Conservation (phyloP, 371 early-diverging fungal genomes). For the Circinella minor region DNA sequence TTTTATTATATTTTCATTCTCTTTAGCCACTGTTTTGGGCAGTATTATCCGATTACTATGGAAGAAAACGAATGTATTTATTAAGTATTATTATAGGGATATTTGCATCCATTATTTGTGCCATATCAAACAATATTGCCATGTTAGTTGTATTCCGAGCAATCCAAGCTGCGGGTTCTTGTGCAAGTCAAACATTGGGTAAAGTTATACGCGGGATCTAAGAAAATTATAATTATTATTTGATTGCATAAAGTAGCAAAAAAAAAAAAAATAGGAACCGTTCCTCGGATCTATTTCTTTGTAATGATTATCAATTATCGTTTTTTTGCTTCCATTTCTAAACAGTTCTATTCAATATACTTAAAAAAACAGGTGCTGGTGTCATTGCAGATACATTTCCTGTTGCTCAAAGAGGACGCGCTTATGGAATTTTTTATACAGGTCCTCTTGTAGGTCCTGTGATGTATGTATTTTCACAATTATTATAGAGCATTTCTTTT, state of each 20-base stretch:
- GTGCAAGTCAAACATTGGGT: conserved; percentile 67
- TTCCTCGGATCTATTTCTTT: no score
- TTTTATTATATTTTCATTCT: background rate
- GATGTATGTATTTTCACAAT: conserved; percentile 11
- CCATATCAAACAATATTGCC: conserved; percentile 50
- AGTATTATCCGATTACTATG: conserved; percentile 63
- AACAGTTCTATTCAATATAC: no score
- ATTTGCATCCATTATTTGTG: conserved; percentile 65
- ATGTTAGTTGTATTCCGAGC: conserved; percentile 65
- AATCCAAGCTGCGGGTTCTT: conserved; percentile 69
- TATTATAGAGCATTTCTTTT: background rate
- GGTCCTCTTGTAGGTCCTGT: conserved; percentile 30
- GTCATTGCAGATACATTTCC: conserved; percentile 39
- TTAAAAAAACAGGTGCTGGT: conserved; percentile 26
- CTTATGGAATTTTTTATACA: conserved; percentile 37
- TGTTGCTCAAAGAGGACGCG: conserved; percentile 28
- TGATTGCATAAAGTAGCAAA: no score
- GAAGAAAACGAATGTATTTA: conserved; percentile 64
- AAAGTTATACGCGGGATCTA: conserved; percentile 21
- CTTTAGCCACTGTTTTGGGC: conserved; percentile 66
- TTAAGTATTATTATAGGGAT: conserved; percentile 57
- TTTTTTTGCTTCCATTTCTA: no score
- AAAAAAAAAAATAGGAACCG: no score
- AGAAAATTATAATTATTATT: no score
- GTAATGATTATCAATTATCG: no score